Evolutionary conservation across 2,329 filamentous ascomycete species (phyloP).

Genomic region (Paecilomyces variotii): DNA sequence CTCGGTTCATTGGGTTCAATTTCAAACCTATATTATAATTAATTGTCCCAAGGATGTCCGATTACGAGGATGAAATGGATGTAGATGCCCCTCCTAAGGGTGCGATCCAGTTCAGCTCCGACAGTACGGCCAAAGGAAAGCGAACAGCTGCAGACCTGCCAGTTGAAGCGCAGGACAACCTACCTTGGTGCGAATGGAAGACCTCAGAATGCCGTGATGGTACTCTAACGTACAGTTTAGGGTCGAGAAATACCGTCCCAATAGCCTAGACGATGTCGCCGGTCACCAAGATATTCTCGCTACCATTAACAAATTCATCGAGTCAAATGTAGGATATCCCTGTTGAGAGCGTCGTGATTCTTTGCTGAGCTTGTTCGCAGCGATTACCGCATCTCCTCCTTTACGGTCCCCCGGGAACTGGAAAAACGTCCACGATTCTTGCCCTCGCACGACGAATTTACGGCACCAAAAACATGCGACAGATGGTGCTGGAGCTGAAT

Average conservation of each 20-base stretch:
- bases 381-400: conserved; percentile 90
- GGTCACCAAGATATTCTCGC: conserved; percentile 95
- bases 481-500: conserved; percentile 98
- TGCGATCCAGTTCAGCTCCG: conserved; percentile 62
- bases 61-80: conserved; percentile 60
- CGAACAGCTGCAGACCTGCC: conserved; percentile 86
- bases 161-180: conserved; percentile 82
- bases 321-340: conserved; percentile 59
- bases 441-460: conserved; percentile 92
- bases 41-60: conserved; percentile 39
- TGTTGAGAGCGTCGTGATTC: neutral
- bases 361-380: conserved; percentile 25
- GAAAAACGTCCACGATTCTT: conserved; percentile 94
- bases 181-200: conserved; percentile 63
- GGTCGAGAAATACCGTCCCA: conserved; percentile 96
- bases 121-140: conserved; percentile 70
- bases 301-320: conserved; percentile 96
- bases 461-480: conserved; percentile 81
- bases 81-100: conserved; percentile 49
- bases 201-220: neutral
- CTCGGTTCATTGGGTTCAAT: neutral
- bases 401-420: conserved; percentile 92
- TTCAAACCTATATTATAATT: neutral
- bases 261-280: conserved; percentile 82
- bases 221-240: conserved; percentile 32